A percentile compares a stretch with the other conserved stretches of the same genome.
Conservation (phyloP, 306 rosid species). For the Myrica gale region DNA sequence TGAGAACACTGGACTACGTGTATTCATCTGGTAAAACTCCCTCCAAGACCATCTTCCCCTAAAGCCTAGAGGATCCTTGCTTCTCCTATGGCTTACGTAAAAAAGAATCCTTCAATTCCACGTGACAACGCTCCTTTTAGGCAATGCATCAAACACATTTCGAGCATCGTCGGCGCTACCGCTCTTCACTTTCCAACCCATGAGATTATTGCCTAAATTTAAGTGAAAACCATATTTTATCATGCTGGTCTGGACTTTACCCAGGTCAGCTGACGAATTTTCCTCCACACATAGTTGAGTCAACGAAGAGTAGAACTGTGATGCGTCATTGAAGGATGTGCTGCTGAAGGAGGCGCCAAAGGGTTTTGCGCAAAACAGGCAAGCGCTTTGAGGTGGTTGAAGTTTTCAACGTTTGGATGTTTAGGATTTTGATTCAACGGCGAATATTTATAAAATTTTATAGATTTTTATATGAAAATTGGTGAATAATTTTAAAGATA, state of each 20-base stretch:
- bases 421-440: too few species aligned
- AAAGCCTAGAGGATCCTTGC: slow-evolving; percentile 50
- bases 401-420: too few species aligned
- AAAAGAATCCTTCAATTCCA: slow-evolving; percentile 64
- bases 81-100: slow-evolving; percentile 36
- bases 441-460: too few species aligned
- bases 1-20: slow-evolving; percentile 58
- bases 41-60: slow-evolving; percentile 44
- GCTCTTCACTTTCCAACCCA: slow-evolving; percentile 51
- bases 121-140: slow-evolving; percentile 43
- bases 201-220: slow-evolving; percentile 46
- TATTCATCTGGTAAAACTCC: slow-evolving; percentile 61
- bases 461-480: too few species aligned
- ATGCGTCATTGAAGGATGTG: slow-evolving; percentile 15
- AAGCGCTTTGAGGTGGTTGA: slow-evolving; percentile 10
- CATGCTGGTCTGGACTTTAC: slow-evolving; percentile 42
- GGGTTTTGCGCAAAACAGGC: slow-evolving; percentile 6
- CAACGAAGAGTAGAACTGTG: slow-evolving; percentile 39
- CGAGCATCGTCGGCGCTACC: slow-evolving; percentile 48
- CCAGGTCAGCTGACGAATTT: slow-evolving; percentile 38
- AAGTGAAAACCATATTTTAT: slow-evolving; percentile 39
- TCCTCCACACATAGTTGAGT: slow-evolving; percentile 37
- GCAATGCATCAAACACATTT: slow-evolving; percentile 57
- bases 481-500: too few species aligned
- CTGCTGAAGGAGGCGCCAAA: slow-evolving; percentile 14